These are phyloP conservation scores for Wickerhamiella bombiphila DNA, from an alignment of 805 yeast genomes.

Conservation along the genomic window DNA sequence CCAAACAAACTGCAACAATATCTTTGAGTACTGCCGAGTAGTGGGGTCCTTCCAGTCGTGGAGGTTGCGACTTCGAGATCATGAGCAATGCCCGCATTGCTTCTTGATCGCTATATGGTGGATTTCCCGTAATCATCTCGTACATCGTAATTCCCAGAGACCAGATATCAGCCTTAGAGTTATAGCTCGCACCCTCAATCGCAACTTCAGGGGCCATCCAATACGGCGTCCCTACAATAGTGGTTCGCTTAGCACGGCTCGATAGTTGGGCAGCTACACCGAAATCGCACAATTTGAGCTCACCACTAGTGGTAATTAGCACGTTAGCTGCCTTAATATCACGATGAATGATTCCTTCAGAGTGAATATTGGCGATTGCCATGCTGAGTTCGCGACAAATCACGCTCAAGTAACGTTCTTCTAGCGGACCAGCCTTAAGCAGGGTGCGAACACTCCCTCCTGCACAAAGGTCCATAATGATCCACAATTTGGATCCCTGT, in stretches of 20 bases:
- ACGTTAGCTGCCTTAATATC: slow-evolving; percentile 96
- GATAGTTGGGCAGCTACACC: slow-evolving; percentile 95
- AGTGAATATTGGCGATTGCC: slow-evolving; percentile 72
- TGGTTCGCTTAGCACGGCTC: slow-evolving; percentile 56
- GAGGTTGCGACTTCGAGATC: slow-evolving; percentile 86
- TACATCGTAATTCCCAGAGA: slow-evolving; percentile 86
- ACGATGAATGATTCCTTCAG: slow-evolving; percentile 83
- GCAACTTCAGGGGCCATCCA: slow-evolving; percentile 47
- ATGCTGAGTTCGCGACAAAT: slow-evolving; percentile 65
- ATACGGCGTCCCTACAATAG: slow-evolving; percentile 61
- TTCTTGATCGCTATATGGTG: slow-evolving; percentile 92
- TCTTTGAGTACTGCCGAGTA: slow-evolving; percentile 68
- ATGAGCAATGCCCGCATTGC: slow-evolving; percentile 90
- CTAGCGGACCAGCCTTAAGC: slow-evolving; percentile 72
- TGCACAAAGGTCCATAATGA: slow-evolving; percentile 92
- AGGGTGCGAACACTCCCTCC: slow-evolving; percentile 89
- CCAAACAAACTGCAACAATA: slow-evolving; percentile 78
- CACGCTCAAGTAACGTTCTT: slow-evolving; percentile 72
- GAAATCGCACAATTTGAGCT: slow-evolving; percentile 85
- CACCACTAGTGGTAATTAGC: slow-evolving; percentile 74
- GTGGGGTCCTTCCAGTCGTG: slow-evolving; percentile 81
- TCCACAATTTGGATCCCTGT: slow-evolving; percentile 87
- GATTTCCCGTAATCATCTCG: slow-evolving; percentile 93
- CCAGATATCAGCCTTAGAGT: slow-evolving; percentile 91
- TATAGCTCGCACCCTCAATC: slow-evolving; percentile 29